Base-by-base conservation (phyloP, 495 filamentous ascomycete genomes). In the Venustampulla echinocandica region DNA sequence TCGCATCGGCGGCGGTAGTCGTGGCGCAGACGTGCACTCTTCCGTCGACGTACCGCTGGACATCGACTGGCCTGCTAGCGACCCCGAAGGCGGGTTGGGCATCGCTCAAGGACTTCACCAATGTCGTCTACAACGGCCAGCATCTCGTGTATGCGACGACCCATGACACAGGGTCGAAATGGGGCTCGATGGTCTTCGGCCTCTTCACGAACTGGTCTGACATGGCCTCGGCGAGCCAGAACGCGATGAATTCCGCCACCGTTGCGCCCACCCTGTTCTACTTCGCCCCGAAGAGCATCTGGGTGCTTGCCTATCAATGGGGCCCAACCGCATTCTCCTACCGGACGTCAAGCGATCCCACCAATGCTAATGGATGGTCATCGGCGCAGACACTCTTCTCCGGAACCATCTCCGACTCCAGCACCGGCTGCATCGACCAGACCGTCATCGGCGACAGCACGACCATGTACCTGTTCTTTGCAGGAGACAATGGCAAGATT, bases 401-500 rank as follows among this genome's bases (percentile, higher is more conserved):
- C 2, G 76, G 77, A 27, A 66, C 49, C 19, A 74, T 80, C 56
- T 47, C 69, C 3, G 64, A 52, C 54, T 69, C 69, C 7, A 52
- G 56, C 54, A 74, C 68, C 2, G 73, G 74, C 2, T 49, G 57
- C 10, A 76, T 82, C 58, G 78, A 81, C 56, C 75, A 77, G 58
- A 69, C 75, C 0, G 45, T 81, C 44, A 79, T 81, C 52, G 73
- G 69, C 45, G 79, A 81, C 64, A 58, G 53, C 42, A 59, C 53
- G 4, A 66, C 69, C 53, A 79, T 80, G 70, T 79, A 79, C 53
- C 67, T 81, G 0, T 82, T 81, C 68, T 82, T 80, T 43, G 66
- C 71, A 0, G 78, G 76, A 6, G 78, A 82, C 53, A 77, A 82
- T 49, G 79, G 79, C 60, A 73, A 70, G 41, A 75, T 82, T 57